Evolutionary conservation across 2,329 filamentous ascomycete species (phyloP), one percentile per base, ranked within the genome.

Genomic region (Fusarium neocosmosporiellum): DNA sequence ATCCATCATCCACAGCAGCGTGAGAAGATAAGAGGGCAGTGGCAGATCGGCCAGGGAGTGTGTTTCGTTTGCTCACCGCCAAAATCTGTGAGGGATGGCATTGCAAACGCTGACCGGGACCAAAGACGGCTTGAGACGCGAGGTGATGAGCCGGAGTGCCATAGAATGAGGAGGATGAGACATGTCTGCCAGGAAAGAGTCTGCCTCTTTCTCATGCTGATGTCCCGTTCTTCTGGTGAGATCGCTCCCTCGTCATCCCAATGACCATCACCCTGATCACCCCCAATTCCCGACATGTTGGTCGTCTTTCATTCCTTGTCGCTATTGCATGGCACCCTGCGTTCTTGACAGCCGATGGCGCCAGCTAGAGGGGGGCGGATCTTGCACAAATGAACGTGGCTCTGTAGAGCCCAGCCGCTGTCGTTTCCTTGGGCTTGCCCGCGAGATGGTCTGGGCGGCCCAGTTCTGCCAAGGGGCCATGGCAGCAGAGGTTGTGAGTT

Each of bases 21-120:
- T 24, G 43, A 29, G 63, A 59, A 67, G 48, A 22, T 37, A 31
- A 39, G 31, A 65, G 54, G 53, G 50, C 59, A 59, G 57, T 58
- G 57, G 53, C 54, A 59, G 46, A 48, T 63, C 33, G n/a, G 16
- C 33, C 58, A 37, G 33, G 43, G 59, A 46, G 20, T 31, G n/a
- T 54, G 53, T 50, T 59, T 69, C 69, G 59, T 67, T 53, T 71
- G 63, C 69, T 70, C 69, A 70, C 69, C 69, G 69, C 69, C 48
- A 67, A 41, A 63, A 53, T 20, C 22, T 20, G 48, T 53, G 59
- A 34, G 60, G 41, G 29, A 46, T 36, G 48, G 31, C 48, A 36
- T 54, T 57, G 34, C 58, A 33, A 48, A 59, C 60, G 58, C 39
- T 37, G 46, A 14, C 37, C 31, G 37, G 22, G 41, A 39, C 39